A percentile compares a stretch with the other conserved stretches of the same genome.
Evolutionary conservation across 1,284 basidiomycete genomes (phyloP).

Genomic region (Pseudozyma sp.): DNA sequence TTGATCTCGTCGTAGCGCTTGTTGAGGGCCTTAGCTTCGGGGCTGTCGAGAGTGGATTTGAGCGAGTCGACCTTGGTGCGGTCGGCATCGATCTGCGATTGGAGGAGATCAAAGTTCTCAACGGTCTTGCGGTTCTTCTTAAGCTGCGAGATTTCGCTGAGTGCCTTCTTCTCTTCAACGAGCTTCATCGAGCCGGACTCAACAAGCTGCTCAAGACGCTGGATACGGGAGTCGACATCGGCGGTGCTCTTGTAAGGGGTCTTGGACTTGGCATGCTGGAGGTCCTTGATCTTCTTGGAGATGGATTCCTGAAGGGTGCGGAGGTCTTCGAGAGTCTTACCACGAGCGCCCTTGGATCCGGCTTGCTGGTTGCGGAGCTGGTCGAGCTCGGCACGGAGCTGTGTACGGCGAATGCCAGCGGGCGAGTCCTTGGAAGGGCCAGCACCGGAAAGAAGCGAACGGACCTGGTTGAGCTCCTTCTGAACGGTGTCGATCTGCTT

Average conservation of each 20-base stretch:
- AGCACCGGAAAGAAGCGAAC: conserved; percentile 73
- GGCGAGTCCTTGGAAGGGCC: conserved; percentile 64
- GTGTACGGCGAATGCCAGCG: conserved; percentile 79
- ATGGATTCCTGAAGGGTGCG: conserved; percentile 83
- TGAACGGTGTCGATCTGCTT: conserved; percentile 61
- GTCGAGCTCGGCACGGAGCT: conserved; percentile 86
- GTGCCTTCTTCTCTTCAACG: conserved; percentile 93
- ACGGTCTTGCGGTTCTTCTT: conserved; percentile 67
- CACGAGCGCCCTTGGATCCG: conserved; percentile 79
- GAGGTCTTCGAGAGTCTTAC: conserved; percentile 84
- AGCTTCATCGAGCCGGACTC: conserved; percentile 93
- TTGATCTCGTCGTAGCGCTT: conserved; percentile 87
- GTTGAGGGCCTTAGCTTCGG: conserved; percentile 83
- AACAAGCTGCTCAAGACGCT: conserved; percentile 80
- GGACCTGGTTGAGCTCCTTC: conserved; percentile 74
- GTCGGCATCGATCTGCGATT: conserved; percentile 84
- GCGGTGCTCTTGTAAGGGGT: conserved; percentile 83
- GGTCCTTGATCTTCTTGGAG: conserved; percentile 89
- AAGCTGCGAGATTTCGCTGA: conserved; percentile 84
- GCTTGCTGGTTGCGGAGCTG: conserved; percentile 83
- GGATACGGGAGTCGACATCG: conserved; percentile 88
- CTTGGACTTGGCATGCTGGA: conserved; percentile 85
- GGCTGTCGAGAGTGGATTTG: conserved; percentile 87
- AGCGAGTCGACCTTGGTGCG: conserved; percentile 81
- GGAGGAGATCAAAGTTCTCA: conserved; percentile 71